These are phyloP conservation scores for Phycomyces blakesleeanus DNA, from an alignment of 192 early-diverging fungal species.

Conservation along the genomic window DNA sequence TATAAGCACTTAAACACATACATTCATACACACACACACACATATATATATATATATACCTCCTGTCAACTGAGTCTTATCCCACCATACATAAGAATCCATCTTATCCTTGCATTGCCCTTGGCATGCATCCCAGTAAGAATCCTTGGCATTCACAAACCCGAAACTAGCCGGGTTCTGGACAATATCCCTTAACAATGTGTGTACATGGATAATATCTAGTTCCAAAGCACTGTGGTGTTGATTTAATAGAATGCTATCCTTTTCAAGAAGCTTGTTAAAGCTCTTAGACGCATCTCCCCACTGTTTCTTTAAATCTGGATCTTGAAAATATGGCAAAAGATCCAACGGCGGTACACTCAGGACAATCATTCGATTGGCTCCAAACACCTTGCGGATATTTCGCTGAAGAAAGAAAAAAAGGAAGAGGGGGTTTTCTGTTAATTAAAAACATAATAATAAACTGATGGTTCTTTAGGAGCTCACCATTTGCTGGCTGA, in stretches of 20 bases:
- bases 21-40: no score
- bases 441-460: no score
- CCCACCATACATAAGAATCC: conserved; percentile 34
- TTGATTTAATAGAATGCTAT: conserved; percentile 14
- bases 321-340: conserved; percentile 21
- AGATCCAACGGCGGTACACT: conserved; percentile 28
- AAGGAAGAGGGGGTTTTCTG: not conserved
- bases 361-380: conserved; percentile 19
- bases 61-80: conserved; percentile 33
- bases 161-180: conserved; percentile 23
- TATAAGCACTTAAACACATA: no score
- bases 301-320: not conserved
- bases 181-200: conserved; percentile 21
- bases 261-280: conserved; percentile 14
- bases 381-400: conserved; percentile 14
- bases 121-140: conserved; percentile 29
- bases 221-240: conserved; percentile 6
- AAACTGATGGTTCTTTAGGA: not conserved
- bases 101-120: conserved; percentile 8
- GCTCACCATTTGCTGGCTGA: conserved; percentile 19
- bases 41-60: conserved; percentile 6
- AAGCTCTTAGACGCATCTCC: conserved; percentile 7
- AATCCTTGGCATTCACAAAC: conserved; percentile 12
- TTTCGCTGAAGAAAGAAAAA: conserved; percentile 11
- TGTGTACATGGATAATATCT: conserved; percentile 19